phyloP scores from a whole-genome alignment of 805 yeast genomes.

The Wickerhamomyces sydowiorum region DNA sequence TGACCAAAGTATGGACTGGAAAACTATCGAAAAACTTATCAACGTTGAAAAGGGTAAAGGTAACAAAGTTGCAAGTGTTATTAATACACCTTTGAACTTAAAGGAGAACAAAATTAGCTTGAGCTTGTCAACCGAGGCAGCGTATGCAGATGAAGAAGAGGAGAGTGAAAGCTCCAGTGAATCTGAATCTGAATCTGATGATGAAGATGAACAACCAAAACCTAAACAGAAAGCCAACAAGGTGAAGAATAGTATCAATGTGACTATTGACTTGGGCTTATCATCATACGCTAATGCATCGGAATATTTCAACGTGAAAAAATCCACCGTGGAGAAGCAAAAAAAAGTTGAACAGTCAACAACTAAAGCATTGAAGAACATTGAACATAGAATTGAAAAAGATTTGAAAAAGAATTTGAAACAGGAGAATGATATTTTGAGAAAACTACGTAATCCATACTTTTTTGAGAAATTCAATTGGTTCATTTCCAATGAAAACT shows the following conservation, averaged over 20 bases:
- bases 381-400: constrained; percentile 68
- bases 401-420: constrained; percentile 64
- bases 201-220: constrained; percentile 7
- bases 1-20: constrained; percentile 92
- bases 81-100: constrained; percentile 65
- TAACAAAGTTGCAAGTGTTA: constrained; percentile 55
- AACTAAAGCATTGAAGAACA: constrained; percentile 70
- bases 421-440: constrained; percentile 47
- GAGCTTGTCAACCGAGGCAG: constrained; percentile 41
- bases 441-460: constrained; percentile 61
- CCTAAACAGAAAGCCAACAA: constrained; percentile 6
- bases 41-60: constrained; percentile 62
- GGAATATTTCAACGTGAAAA: constrained; percentile 70
- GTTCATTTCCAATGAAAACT: constrained; percentile 91
- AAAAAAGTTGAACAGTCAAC: constrained; percentile 76
- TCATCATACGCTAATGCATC: constrained; percentile 90
- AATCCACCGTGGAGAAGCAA: constrained; percentile 71
- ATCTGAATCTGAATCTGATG: constrained; percentile 27
- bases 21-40: constrained; percentile 72
- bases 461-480: constrained; percentile 95
- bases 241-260: constrained; percentile 32
- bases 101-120: constrained; percentile 61
- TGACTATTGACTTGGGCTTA: constrained; percentile 59
- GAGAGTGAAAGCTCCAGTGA: constrained; percentile 15
- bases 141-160: constrained; percentile 27